Evolutionary conservation across 805 yeast genomes (phyloP).

Genomic region (Limtongozyma cylindracea): DNA sequence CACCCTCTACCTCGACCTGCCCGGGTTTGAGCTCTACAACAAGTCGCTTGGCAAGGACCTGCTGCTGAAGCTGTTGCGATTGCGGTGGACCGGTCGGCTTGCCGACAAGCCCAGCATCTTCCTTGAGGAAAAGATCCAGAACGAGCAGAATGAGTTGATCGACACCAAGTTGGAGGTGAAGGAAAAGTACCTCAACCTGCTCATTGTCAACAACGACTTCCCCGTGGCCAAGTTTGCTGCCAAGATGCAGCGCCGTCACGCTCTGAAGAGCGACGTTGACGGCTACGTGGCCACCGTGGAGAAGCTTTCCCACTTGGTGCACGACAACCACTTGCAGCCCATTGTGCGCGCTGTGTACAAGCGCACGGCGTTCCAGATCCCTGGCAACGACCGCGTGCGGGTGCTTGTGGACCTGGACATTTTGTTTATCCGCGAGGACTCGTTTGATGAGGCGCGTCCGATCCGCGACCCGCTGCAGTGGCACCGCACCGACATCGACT

Average conservation of each 20-base stretch:
- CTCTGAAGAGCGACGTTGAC: conserved; percentile 22
- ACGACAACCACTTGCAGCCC: conserved; percentile 51
- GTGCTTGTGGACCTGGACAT: conserved; percentile 80
- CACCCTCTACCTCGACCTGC: conserved; percentile 70
- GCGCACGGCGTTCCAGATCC: conserved; percentile 92
- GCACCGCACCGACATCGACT: conserved; percentile 86
- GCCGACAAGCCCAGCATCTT: conserved; percentile 52
- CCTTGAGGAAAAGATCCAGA: conserved; percentile 65
- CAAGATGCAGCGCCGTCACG: conserved; percentile 39
- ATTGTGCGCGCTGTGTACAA: conserved; percentile 68
- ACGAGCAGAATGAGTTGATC: conserved; percentile 23
- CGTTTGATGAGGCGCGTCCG: conserved; percentile 66
- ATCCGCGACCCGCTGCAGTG: conserved; percentile 72
- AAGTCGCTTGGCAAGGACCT: conserved; percentile 49
- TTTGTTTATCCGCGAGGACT: conserved; percentile 70
- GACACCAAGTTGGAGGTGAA: conserved; percentile 48
- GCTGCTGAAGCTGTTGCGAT: conserved; percentile 51
- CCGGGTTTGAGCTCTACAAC: conserved; percentile 64
- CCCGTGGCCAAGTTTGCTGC: conserved; percentile 20
- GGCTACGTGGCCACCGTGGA: conserved; percentile 27
- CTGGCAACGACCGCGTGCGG: conserved; percentile 87
- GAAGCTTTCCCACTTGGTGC: conserved; percentile 35
- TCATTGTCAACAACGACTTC: conserved; percentile 30
- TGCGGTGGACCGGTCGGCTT: conserved; percentile 81
- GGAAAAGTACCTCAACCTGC: conserved; percentile 60